Base-by-base conservation (phyloP, 163 green algal genomes). In the Prototheca cutis region DNA sequence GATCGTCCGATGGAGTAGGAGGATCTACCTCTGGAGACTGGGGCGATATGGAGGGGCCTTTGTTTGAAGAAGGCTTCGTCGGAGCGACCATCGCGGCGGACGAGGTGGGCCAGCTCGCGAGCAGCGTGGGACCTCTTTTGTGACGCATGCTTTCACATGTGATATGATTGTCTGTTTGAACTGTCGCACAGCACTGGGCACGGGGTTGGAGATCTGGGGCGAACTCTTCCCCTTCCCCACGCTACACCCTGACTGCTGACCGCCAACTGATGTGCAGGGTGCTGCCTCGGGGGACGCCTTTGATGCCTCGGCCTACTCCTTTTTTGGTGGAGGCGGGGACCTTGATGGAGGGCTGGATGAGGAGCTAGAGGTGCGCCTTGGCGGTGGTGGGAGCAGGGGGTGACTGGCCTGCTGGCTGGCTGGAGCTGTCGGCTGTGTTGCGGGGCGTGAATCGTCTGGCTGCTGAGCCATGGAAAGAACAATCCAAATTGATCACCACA, bases 321-420 rank as follows among this genome's bases (percentile, higher is more conserved):
- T 76, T 45, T 76, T 76, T 52, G 68, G 68, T n/a, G 52, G 1
- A 6, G 8, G 13, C 4, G 47, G 6, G 18, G 57, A 56, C 18
- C 62, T 56, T 36, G 58, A 19, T 33, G 54, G 32, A 23, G 40
- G 27, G 2, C 45, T 76, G 32, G 68, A 66, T 18, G 68, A 62
- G 2, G 62, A 58, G 3, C 53, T 76, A 28, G 68, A 76, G 67
- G 67, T 68, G 48, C 6, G 59, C 36, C n/a, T n/a, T n/a, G n/a
- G n/a, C n/a, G n/a, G n/a, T n/a, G n/a, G n/a, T n/a, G n/a, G n/a
- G n/a, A n/a, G n/a, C n/a, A n/a, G n/a, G n/a, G n/a, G n/a, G n/a
- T n/a, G n/a, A n/a, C n/a, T n/a, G n/a, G n/a, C n/a, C n/a, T n/a
- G n/a, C n/a, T n/a, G n/a, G n/a, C n/a, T n/a, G n/a, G n/a, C n/a